Evolutionary conservation across 148 eudicot genomes (phyloP), one percentile per base, ranked within the genome.

Genomic region (Beta vulgaris): DNA sequence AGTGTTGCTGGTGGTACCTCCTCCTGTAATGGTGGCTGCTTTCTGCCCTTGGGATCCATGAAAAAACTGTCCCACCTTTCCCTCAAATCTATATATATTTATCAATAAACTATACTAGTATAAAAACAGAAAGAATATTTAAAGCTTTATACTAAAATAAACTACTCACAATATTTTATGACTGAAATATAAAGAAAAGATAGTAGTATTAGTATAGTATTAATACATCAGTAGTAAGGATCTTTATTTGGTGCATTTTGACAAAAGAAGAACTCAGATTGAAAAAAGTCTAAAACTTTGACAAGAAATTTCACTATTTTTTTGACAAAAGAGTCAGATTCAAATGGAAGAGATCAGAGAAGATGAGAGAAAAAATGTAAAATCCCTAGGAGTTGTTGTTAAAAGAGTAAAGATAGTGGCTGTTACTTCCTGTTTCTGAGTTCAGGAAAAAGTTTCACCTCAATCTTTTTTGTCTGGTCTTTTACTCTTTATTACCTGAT

Each of bases 11-110:
- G 73, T 60, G 76, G 51, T 18, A 79, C 71, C 34, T 71, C 70
- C 65, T 73, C 73, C 73, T 72, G 67, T 28, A 73, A 40, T 74
- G 78, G 34, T 74, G 62, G 64, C 69, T 74, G 79, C 57, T 83
- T 87, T 83, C 81, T 76, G 82, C 67, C 73, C 77, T 86, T 82
- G 85, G 89, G 90, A 87, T 87, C 88, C 90, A 83, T 85, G 68
- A 82, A 66, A 61, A 21, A 64, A 65, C 69, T 79, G 77, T 76
- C 74, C 73, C 78, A 69, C 71, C 64, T 32, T 49, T 51, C 16
- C 73, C 69, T 32, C 32, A 44, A 39, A 35, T 32, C 46, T n/a
- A 51, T 18, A 32, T 72, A 32, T 39, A 15, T 35, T 65, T 16
- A 26, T 25, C 23, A 73, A 53, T 54, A 39, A 55, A 26, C 3